Base-by-base conservation (phyloP, 345 rosid genomes). In the Corchorus olitorius region DNA sequence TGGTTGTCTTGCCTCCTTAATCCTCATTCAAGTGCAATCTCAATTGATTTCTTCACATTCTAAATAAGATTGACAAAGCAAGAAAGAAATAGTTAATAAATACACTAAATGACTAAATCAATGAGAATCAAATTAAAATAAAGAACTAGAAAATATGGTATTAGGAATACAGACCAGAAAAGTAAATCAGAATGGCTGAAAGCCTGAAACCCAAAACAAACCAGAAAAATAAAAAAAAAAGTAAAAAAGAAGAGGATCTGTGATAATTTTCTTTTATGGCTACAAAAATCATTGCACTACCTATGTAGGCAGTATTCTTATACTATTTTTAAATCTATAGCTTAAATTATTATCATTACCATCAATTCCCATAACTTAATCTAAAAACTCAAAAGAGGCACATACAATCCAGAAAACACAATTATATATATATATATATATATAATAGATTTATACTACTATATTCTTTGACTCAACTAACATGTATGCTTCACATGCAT, bases 231-330 rank as follows among this genome's bases (percentile, higher is more conserved):
- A 27, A 27, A 27, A 27, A 27, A 1, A 27, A 27, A 27, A 27
- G 27, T 27, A 27, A 27, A 27, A 27, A 27, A 27, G 27, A 27
- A 78, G 49, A 22, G 43, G 13, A 78, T 77, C 53, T 20, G 27
- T 39, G 65, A 34, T n/a, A 77, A 34, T 73, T 72, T 81, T 75
- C 73, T 81, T 70, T 27, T 81, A 56, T 80, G 69, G 55, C 34
- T 34, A 53, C n/a, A 63, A 27, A 68, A 74, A 70, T 17, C 65
- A 81, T 35, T 53, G 34, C 60, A 72, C 69, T 66, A 12, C 84
- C 70, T 68, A 77, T 50, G 66, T 41, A 73, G n/a, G n/a, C n/a
- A 77, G 49, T 70, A 52, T 33, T 35, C 43, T 43, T 76, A 69
- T 50, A 67, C 56, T 75, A 60, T 72, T 71, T 80, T 64, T 55